Percentiles rank a stretch among this genome's conserved stretches.
These are phyloP conservation scores for Sutorius eximius DNA, from an alignment of 1,284 basidiomycete genomes.

Conservation along the genomic window DNA sequence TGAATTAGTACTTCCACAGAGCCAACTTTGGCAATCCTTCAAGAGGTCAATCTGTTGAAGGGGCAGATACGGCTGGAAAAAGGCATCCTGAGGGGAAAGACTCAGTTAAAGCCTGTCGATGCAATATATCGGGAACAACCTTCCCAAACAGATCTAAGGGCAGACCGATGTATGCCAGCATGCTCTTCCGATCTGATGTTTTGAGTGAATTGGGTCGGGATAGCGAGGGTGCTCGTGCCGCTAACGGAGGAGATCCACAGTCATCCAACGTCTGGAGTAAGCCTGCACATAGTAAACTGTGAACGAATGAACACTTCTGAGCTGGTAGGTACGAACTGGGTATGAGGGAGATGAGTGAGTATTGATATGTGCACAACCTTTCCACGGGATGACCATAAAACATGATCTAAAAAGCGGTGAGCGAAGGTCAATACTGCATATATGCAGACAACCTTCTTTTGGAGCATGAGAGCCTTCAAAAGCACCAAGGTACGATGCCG, in stretches of 20 bases:
- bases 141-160: conserved; percentile 87
- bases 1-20: conserved; percentile 93
- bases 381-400: conserved; percentile 98
- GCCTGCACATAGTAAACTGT: conserved; percentile 40
- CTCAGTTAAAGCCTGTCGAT: conserved; percentile 1
- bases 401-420: conserved; percentile 68
- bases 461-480: conserved; percentile 93
- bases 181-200: conserved; percentile 89
- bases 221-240: conserved; percentile 65
- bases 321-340: conserved; percentile 52
- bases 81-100: conserved; percentile 61
- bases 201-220: conserved; percentile 77
- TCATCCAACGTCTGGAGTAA: conserved; percentile 89
- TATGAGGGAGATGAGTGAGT: conserved; percentile 85
- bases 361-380: conserved; percentile 95
- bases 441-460: conserved; percentile 66
- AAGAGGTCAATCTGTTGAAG: conserved; percentile 94
- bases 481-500: conserved; percentile 90
- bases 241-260: conserved; percentile 86
- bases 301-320: background rate
- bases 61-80: conserved; percentile 98
- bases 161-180: conserved; percentile 89
- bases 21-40: conserved; percentile 77
- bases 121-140: conserved; percentile 37
- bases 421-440: background rate